Conservation (phyloP, 202 grass and related monocot species). For the Setaria viridis region DNA sequence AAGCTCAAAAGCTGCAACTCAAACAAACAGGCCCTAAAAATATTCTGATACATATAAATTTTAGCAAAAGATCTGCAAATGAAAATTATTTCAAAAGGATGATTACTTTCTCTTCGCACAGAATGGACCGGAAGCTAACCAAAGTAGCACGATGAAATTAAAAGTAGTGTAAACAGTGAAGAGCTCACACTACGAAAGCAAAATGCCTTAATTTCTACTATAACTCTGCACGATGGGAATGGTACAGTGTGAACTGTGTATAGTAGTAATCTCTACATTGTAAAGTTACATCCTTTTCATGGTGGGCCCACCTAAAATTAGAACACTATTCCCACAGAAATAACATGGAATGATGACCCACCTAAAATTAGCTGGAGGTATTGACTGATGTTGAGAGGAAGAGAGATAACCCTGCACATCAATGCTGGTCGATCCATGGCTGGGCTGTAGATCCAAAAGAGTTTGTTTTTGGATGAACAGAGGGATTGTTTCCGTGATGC, state of each 20-base stretch:
- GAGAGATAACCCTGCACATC: neutral
- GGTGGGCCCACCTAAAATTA: neutral
- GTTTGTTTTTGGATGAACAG: neutral
- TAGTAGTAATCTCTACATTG: neutral
- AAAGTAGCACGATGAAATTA: neutral
- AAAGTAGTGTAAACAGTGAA: neutral
- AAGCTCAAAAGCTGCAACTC: too few relatives aligned
- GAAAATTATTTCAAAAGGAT: neutral
- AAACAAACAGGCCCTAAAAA: too few relatives aligned
- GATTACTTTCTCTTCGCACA: neutral
- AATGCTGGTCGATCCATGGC: neutral
- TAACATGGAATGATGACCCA: neutral
- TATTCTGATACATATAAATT: neutral
- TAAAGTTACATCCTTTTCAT: neutral
- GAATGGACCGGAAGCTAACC: neutral
- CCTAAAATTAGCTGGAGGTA: neutral
- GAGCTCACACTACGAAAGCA: neutral
- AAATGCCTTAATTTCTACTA: too few relatives aligned
- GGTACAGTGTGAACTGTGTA: neutral
- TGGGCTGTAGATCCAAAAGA: neutral
- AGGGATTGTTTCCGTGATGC: neutral
- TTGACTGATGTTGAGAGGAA: neutral
- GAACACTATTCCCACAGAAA: neutral
- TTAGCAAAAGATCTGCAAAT: neutral
- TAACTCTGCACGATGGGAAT: too few relatives aligned